phyloP scores from a whole-genome alignment of 768 basidiomycete genomes.

The Panellus pusillus region DNA sequence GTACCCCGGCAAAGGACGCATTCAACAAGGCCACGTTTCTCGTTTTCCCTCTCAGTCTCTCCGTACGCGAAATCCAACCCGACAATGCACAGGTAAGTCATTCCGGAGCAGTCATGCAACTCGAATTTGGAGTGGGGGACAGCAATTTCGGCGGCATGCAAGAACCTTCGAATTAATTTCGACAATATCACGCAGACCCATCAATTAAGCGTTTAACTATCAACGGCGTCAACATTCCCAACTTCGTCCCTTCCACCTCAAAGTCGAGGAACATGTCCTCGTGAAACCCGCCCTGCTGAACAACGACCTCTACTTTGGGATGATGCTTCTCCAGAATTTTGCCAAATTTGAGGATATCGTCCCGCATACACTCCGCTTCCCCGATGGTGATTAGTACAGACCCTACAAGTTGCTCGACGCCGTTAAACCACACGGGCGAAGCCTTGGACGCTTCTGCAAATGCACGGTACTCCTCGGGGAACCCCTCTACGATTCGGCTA shows the following conservation, averaged over 20 bases:
- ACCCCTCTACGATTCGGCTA: slow-evolving; percentile 23
- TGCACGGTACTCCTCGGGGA: slow-evolving; percentile 11
- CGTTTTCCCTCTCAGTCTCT: no score
- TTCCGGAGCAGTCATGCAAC: no score
- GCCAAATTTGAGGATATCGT: slow-evolving; percentile 28
- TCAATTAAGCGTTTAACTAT: slow-evolving; percentile 23
- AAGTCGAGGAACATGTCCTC: slow-evolving; percentile 36
- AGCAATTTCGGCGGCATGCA: no score
- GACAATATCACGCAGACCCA: no score
- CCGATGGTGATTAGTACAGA: slow-evolving; percentile 38
- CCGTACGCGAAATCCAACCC: no score
- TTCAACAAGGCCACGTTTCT: no score
- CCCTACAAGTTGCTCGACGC: slow-evolving; percentile 29
- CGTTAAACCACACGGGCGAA: slow-evolving; percentile 34
- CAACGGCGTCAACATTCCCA: slow-evolving; percentile 22
- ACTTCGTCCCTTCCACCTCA: slow-evolving; percentile 12
- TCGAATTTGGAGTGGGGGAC: no score
- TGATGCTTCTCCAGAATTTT: slow-evolving; percentile 22
- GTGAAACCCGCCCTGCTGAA: slow-evolving; percentile 36
- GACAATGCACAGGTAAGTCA: no score
- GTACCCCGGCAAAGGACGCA: no score
- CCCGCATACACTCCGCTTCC: slow-evolving; percentile 32
- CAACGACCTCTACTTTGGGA: slow-evolving; percentile 19
- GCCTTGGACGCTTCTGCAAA: no score
- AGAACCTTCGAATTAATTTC: no score